Base-by-base conservation (phyloP, 2,329 filamentous ascomycete species). In the Penicillium sclerotigenum region DNA sequence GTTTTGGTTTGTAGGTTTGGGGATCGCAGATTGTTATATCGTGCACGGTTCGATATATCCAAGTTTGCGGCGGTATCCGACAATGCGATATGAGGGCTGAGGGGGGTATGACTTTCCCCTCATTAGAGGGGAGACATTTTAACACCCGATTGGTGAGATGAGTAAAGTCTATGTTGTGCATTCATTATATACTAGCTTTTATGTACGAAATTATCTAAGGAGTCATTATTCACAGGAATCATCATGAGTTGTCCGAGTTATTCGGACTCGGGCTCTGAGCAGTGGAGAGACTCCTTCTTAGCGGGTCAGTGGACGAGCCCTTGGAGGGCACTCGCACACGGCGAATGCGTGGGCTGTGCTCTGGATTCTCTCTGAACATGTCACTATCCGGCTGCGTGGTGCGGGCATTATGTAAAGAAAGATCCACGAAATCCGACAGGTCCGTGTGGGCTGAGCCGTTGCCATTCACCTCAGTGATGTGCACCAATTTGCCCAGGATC, bases 401-500 rank as follows among this genome's bases (percentile, higher is more conserved):
- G 16, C 56, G 49, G 13, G 51, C 40, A 16, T 51, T 38, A 13
- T 61, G 59, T 43, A 53, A 60, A 7, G 63, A 59, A 24, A 66
- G 61, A 53, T 66, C 64, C 51, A 66, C 63, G 29, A 66, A 66
- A 28, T 66, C 63, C 18, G 64, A 64, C 10, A 66, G 50, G 37
- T 66, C 64, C 18, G 64, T 65, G 3, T 57, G 61, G 10, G 49
- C 42, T 4, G 64, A 65, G 41, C 38, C 57, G 43, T 52, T 58
- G 41, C 57, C 54, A 11, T 50, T 45, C 47, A 58, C 49, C 48
- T 64, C 58, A 7, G 64, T 59, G 28, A 65, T 62, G 22, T 50
- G 65, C 7, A 78, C 71, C 41, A 78, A 52, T 54, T 75, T 69
- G 4, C 75, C 72, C 13, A 79, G 65, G 24, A 79, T 74, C 2